Evolutionary conservation across 129 eudicot species (phyloP), one percentile per base, ranked within the genome.

Genomic region (Heracleum sosnowskyi): DNA sequence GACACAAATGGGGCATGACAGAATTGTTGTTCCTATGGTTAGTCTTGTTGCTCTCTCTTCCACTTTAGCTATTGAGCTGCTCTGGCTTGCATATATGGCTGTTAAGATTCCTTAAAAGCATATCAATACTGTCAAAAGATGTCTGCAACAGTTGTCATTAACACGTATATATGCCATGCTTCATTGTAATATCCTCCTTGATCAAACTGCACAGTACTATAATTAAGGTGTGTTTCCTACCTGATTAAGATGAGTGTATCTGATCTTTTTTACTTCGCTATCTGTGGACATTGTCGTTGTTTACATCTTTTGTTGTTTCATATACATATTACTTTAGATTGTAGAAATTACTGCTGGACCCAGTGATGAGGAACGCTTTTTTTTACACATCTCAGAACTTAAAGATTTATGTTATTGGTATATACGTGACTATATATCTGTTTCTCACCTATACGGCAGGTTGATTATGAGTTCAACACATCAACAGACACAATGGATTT

Each of bases 21-120:
- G 91, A 69, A 87, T 90, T 79, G 94, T 90, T 33, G 94, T 90
- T 64, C 94, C 94, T 46, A 82, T 90, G 91, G 94, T 90, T 73
- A 82, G 91, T 16, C 18, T 74, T 13, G 10, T 28, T 62, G 13
- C 29, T 74, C 17, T 72, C 34, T 28, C 29, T 40, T n/a, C 18
- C 1, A 9, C 29, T 1, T 4, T 41, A 11, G 72, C 40, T 66
- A 16, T 72, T 72, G n/a, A 39, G 31, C 16, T 41, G 20, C 51
- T 12, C 51, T n/a, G 76, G 22, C 34, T 72, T 41, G 75, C 31
- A 42, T 71, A 15, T 15, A 33, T 31, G 72, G 24, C 15, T 31
- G 40, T 29, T 13, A 66, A 15, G 40, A 33, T 66, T 66, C 40
- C 31, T 31, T 16, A 66, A 33, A 66, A 66, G 70, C 37, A 64